phyloP scores from a whole-genome alignment of 352 stramenopile species.

The Saprolegnia diclina region DNA sequence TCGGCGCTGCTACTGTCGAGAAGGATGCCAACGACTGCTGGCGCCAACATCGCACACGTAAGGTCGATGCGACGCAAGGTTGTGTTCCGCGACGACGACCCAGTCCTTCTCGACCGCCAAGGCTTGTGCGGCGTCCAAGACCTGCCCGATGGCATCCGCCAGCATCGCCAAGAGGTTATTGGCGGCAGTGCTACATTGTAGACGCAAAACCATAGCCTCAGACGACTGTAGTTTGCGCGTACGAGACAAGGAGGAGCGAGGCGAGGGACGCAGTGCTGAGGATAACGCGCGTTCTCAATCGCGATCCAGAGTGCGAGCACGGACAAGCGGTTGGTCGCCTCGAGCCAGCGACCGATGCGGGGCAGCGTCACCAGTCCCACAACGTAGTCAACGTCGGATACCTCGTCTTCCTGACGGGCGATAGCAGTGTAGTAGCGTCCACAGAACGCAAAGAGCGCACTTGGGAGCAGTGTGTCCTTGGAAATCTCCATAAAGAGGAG shows the following conservation, averaged over 20 bases:
- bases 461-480: constrained; percentile 70
- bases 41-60: constrained; percentile 66
- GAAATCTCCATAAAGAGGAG: constrained; percentile 84
- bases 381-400: constrained; percentile 45
- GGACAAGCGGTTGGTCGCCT: constrained; percentile 57
- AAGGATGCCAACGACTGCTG: constrained; percentile 69
- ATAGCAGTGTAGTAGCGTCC: background rate
- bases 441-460: constrained; percentile 54
- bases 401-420: background rate
- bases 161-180: constrained; percentile 48
- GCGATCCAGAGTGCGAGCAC: constrained; percentile 69
- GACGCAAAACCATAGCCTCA: constrained; percentile 36
- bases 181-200: constrained; percentile 57
- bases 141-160: constrained; percentile 59
- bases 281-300: constrained; percentile 72
- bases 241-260: constrained; percentile 43
- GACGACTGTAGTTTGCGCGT: constrained; percentile 47
- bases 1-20: constrained; percentile 65
- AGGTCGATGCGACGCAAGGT: constrained; percentile 77
- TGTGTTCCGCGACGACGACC: constrained; percentile 82
- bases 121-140: constrained; percentile 71
- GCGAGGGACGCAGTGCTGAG: constrained; percentile 52
- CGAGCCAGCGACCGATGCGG: constrained; percentile 51
- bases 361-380: constrained; percentile 67
- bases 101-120: constrained; percentile 79